Evolutionary conservation across 2,329 filamentous ascomycete genomes (phyloP), one percentile per base, ranked within the genome.

Genomic region (Cadophora sp.): DNA sequence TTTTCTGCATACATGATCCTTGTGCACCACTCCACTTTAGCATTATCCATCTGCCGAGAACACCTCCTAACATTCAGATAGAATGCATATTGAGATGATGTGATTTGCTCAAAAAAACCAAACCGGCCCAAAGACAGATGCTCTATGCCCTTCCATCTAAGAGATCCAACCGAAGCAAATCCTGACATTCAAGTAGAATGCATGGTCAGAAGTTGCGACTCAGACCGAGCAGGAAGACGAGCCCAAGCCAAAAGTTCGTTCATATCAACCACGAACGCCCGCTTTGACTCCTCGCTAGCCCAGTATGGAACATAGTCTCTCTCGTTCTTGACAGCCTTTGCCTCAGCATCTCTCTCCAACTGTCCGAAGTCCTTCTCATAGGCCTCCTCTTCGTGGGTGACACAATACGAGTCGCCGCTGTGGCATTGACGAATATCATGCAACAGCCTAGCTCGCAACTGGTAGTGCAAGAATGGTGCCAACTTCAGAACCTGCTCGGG

Each of bases 241-340:
- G 62, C 62, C 62, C 62, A 65, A 22, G 47, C 30, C 22, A 65
- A 8, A 20, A 65, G 43, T 9, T 41, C 14, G 39, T 59, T 65
- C 30, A 65, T 65, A 3, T 53, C 47, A 43, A 33, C 51, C 5
- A 65, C 30, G n/a, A 59, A 53, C 0, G 33, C 27, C 14, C 9
- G 18, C 22, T 41, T 59, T 22, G 36, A 55, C 9, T 53, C 55
- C 1, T 27, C 30, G 20, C 45, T 59, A 14, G 33, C 51, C 33
- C 7, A 39, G 27, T 36, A 39, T 1, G 55, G 20, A 43, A 59
- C 18, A 27, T 59, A 65, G 4, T n/a, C 58, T 36, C 58, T 60
- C 18, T 30, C 58, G 3, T 24, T 14, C 18, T n/a, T 30, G 6
- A 48, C 18, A 22, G 20, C 24, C 58, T 47, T 48, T 20, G 39